phyloP scores from a whole-genome alignment of 805 yeast species.

The Sungouiozyma intestinalis region DNA sequence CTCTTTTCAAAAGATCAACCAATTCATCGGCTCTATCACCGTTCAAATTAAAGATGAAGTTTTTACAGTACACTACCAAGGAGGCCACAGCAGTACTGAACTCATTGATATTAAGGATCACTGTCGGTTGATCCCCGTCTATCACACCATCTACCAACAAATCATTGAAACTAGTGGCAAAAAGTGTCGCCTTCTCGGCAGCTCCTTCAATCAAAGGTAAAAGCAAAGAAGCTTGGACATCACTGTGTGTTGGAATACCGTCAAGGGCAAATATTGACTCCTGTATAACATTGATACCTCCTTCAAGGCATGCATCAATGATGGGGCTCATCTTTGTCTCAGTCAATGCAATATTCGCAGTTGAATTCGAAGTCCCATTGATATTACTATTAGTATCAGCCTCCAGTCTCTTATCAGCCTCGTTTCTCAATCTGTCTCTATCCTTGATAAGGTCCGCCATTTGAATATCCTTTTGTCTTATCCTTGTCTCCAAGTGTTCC shows the following conservation, averaged over 20 bases:
- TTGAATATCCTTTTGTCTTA: slow-evolving; percentile 78
- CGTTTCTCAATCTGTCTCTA: slow-evolving; percentile 80
- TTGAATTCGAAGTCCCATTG: not conserved
- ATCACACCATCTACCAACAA: slow-evolving; percentile 64
- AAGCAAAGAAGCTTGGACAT: slow-evolving; percentile 5
- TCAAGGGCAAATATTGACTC: slow-evolving; percentile 59
- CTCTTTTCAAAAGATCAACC: slow-evolving; percentile 28
- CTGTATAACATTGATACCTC: slow-evolving; percentile 65
- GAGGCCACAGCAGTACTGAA: slow-evolving; percentile 32
- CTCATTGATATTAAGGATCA: slow-evolving; percentile 31
- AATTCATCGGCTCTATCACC: slow-evolving; percentile 5
- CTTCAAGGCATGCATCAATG: slow-evolving; percentile 56
- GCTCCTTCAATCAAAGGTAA: slow-evolving; percentile 57
- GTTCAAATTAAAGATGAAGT: slow-evolving; percentile 3
- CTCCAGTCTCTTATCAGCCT: slow-evolving; percentile 38
- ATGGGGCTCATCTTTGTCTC: slow-evolving; percentile 43
- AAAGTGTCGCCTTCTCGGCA: slow-evolving; percentile 63
- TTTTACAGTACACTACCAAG: slow-evolving; percentile 31
- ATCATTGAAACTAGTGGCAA: slow-evolving; percentile 41
- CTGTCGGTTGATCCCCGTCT: slow-evolving; percentile 44
- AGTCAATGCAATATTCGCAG: slow-evolving; percentile 12
- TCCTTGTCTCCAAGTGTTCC: slow-evolving; percentile 70
- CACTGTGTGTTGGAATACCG: slow-evolving; percentile 15
- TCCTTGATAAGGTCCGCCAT: slow-evolving; percentile 82
- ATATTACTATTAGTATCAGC: not conserved